These are phyloP conservation scores for Saccharomycopsis sp. DNA, from an alignment of 805 yeast species.

Conservation along the genomic window DNA sequence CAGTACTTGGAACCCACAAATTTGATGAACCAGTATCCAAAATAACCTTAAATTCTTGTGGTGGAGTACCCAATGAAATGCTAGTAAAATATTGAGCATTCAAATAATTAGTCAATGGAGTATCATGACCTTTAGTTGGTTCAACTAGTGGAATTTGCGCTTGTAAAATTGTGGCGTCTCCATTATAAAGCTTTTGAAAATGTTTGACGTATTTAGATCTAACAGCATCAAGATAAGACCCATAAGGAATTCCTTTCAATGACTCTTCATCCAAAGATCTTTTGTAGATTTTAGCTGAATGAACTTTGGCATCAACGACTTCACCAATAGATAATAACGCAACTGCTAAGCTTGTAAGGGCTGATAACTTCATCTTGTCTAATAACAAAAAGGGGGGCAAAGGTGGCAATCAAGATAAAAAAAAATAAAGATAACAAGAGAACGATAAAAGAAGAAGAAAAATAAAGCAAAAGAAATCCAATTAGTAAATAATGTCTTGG, in stretches of 20 bases:
- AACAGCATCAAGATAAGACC: conserved; percentile 49
- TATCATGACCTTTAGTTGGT: conserved; percentile 40
- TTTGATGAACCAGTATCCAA: conserved; percentile 96
- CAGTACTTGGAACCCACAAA: conserved; percentile 90
- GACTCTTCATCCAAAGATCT: conserved; percentile 51
- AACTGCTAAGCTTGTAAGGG: conserved; percentile 13
- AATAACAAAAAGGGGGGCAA: too few species aligned
- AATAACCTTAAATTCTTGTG: conserved; percentile 87
- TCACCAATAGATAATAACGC: conserved; percentile 12
- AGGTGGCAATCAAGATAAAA: background rate
- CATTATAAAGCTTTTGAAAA: conserved; percentile 40
- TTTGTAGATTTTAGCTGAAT: conserved; percentile 52
- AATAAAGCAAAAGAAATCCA: background rate
- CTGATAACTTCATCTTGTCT: conserved; percentile 18
- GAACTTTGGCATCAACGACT: conserved; percentile 42
- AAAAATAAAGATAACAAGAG: background rate
- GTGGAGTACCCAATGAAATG: conserved; percentile 86
- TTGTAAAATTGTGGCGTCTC: conserved; percentile 25
- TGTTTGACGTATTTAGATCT: conserved; percentile 53
- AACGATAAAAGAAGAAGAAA: background rate
- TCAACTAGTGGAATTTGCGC: conserved; percentile 25
- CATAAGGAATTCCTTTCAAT: conserved; percentile 42
- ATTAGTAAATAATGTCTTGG: background rate
- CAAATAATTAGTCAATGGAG: conserved; percentile 86
- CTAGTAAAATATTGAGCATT: conserved; percentile 97